Base-by-base conservation (phyloP, 495 filamentous ascomycete genomes). In the Podospora anserina region DNA sequence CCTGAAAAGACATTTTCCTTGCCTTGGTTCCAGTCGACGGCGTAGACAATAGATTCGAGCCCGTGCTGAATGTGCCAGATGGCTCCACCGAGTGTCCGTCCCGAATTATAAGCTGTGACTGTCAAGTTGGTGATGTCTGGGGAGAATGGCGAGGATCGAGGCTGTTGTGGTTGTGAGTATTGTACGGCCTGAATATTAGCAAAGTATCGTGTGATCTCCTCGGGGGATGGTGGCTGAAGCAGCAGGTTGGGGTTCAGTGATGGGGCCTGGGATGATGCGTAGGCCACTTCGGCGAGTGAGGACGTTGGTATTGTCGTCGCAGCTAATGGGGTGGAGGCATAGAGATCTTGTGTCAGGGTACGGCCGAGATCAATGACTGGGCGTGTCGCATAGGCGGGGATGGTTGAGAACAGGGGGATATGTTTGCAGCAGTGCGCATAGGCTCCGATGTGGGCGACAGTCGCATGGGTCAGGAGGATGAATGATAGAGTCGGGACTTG, bases 61-160 rank as follows among this genome's bases (percentile, higher is more conserved):
- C 93, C 93, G 82, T 98, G 93, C 67, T 97, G 95, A 69, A 99
- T 93, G 75, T 98, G 94, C 95, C 95, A 99, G 79, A 99, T 97
- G 28, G 95, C 97, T 68, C 95, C 95, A 72, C 95, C 95, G 0
- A 98, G 87, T 0, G 94, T 97, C 76, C 97, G 94, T 34, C 95
- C 96, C 30, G 95, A 93, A 82, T 93, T 95, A 80, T 98, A 98
- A 2, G 95, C 95, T 6, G 95, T 97, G 64, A 99, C 91, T 2
- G 92, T 97, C 19, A 99, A 88, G n/a, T 93, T 93, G 69, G 93
- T 91, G 18, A 97, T 80, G 4, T 93, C 91, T 19, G 93, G 92
- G 3, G 93, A 95, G 76, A 92, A 95, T 0, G 92, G 89, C 15
- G 93, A 95, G 4, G 90, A 86, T 2, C 91, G 81, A 4, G 94